Percentiles rank a stretch among this genome's conserved stretches.
Evolutionary conservation across 768 basidiomycete species (phyloP).

Genomic region (Clitopilus passeckerianus): DNA sequence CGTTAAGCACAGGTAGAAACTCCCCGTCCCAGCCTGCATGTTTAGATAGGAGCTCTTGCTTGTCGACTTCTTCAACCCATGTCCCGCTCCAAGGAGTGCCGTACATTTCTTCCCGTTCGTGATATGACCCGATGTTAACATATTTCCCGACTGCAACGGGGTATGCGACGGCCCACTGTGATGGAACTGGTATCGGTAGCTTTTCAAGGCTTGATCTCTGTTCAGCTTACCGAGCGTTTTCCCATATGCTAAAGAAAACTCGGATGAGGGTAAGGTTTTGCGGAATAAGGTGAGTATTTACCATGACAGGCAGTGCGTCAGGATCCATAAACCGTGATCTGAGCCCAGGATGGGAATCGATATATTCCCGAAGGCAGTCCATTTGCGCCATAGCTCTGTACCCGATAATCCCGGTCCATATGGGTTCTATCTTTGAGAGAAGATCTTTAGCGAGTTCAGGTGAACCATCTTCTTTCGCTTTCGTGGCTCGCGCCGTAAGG

Average conservation of each 20-base stretch:
- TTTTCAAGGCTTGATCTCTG: not conserved
- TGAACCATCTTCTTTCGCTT: slow-evolving; percentile 7
- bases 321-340: slow-evolving; percentile 17
- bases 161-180: slow-evolving; percentile 26
- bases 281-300: slow-evolving; percentile 7
- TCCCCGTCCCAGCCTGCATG: slow-evolving; percentile 43
- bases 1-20: slow-evolving; percentile 36
- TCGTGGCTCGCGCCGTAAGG: slow-evolving; percentile 13
- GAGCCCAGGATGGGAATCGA: slow-evolving; percentile 18
- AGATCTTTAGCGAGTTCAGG: slow-evolving; percentile 9
- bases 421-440: slow-evolving; percentile 17
- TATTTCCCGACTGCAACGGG: slow-evolving; percentile 26
- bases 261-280: not conserved
- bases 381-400: slow-evolving; percentile 29
- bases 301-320: slow-evolving; percentile 19
- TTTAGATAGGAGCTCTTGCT: slow-evolving; percentile 29
- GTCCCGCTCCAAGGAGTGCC: slow-evolving; percentile 23
- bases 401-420: slow-evolving; percentile 34
- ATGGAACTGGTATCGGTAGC: not conserved
- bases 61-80: slow-evolving; percentile 30
- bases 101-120: slow-evolving; percentile 20
- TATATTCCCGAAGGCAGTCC: slow-evolving; percentile 15
- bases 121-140: slow-evolving; percentile 24
- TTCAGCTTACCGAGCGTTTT: slow-evolving; percentile 19
- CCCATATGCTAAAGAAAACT: slow-evolving; percentile 21